Evolutionary conservation across 2,329 filamentous ascomycete genomes (phyloP), one percentile per base, ranked within the genome.

Genomic region (Fusarium anguioides): DNA sequence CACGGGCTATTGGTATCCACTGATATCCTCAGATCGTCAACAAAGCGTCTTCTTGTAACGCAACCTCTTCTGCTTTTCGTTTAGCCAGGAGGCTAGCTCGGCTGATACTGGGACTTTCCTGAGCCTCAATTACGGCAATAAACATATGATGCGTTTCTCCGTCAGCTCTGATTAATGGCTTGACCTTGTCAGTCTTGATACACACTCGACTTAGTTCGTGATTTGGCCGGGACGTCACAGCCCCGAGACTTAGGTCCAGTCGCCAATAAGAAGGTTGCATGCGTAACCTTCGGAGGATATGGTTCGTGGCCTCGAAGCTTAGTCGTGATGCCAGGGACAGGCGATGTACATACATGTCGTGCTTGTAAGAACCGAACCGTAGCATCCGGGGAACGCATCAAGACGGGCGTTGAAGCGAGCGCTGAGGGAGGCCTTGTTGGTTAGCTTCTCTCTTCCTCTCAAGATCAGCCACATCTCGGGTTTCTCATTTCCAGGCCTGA

Each of bases 81-180:
- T 65, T 68, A 60, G 54, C 39, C 35, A 52, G 44, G 39, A 46
- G 44, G 59, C 60, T 66, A 63, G 51, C 51, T 58, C 44, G 21
- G 33, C 31, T 26, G 23, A 20, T 47, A 39, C 33, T 51, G 36
- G 64, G 52, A 35, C 48, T 48, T 57, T 37, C 45, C 45, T 23
- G 47, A 58, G 70, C 55, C 57, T 60, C 70, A 72, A 63, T 52
- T 36, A 49, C 59, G 66, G 66, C 29, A 63, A 69, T 69, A 66
- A 39, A 44, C 44, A 41, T 18, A 24, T 44, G 9, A 53, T 45
- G 39, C 42, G 20, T 33, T 50, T 49, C 42, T 58, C 61, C 49
- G 62, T 59, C 56, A 65, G 56, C 61, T 47, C 59, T 64, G 56
- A 60, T 63, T 57, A 58, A 68, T 65, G 36, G 31, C 37, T 49